Conservation (phyloP, 306 rosid species). For the Hippophae rhamnoides region DNA sequence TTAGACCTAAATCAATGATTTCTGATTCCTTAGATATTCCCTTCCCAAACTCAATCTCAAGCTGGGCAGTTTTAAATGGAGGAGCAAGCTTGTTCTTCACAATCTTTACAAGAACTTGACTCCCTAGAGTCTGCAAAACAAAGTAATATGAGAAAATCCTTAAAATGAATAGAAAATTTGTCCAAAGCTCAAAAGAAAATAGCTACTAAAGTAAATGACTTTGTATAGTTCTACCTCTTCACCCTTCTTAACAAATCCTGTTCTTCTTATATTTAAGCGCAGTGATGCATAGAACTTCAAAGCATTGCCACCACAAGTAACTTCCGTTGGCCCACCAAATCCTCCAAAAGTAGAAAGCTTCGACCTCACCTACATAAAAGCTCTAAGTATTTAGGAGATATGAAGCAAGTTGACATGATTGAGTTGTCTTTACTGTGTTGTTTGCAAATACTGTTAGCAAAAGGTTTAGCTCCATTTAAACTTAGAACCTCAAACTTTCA, state of each 20-base stretch:
- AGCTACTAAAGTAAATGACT: not conserved
- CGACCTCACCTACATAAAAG: slow-evolving; percentile 47
- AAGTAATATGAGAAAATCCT: not conserved
- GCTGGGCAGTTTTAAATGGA: slow-evolving; percentile 47
- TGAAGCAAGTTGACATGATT: no score
- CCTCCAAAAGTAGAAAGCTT: slow-evolving; percentile 33
- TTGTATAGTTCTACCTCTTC: slow-evolving; percentile 34
- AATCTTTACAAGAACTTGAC: slow-evolving; percentile 44
- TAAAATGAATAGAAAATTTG: not conserved
- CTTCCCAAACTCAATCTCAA: slow-evolving; percentile 62
- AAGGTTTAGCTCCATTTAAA: no score
- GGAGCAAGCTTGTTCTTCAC: slow-evolving; percentile 78
- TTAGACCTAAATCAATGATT: slow-evolving; percentile 67
- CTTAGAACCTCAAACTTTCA: no score
- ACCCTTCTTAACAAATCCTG: slow-evolving; percentile 44
- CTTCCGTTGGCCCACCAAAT: slow-evolving; percentile 46
- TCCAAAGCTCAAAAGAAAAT: not conserved
- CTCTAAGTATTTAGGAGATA: slow-evolving; percentile 10
- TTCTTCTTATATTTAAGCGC: slow-evolving; percentile 58
- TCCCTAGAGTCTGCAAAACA: slow-evolving; percentile 51
- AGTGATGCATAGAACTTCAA: slow-evolving; percentile 76
- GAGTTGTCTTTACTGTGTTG: no score
- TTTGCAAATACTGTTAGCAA: no score
- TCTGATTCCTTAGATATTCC: slow-evolving; percentile 64
- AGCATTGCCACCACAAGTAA: slow-evolving; percentile 89